Base-by-base conservation (phyloP, 1,139 yeast genomes). In the Taphrina flavorubra region DNA sequence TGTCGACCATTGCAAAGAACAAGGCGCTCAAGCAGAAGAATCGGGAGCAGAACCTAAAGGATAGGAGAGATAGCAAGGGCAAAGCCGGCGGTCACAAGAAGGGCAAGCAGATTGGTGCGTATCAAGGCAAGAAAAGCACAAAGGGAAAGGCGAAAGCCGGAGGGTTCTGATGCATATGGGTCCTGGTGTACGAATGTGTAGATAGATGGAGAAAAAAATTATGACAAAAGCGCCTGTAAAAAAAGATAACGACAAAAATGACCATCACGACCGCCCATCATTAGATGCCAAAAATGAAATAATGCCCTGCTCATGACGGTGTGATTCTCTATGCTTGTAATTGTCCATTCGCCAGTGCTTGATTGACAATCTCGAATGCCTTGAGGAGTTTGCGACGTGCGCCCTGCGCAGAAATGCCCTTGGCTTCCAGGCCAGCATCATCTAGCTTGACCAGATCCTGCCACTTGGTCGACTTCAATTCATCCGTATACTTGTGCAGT, bases 371-470 rank as follows among this genome's bases (percentile, higher is more conserved):
- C 72, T 87, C 91, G 80, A 94, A 94, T 51, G 97, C 96, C 80
- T 95, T 94, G 74, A 94, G 80, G 77, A 94, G 83, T 78, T 94
- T 94, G 71, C 97, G 85, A 73, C 99, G 83, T 0, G 99, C 99
- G 7, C 99, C 99, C 73, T 94, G 83, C 0, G 99, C 98, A 73
- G 87, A 85, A 60, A 94, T 97, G 6, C 99, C 99, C 71, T 87
- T 83, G 4, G 83, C 82, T 74, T 88, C 92, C 74, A 95, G 82
- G 69, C 86, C 85, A 2, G 79, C 84, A 75, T 92, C 97, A 71
- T 82, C 82, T 73, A 90, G 81, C 74, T 85, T 86, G 69, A 94
- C 84, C 80, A 94, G 82, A 65, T 89, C 89, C 71, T 83, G 81
- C 99, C 99, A 94, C 39, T 84, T 83, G 72, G 88, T 81, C 73